Conservation (phyloP, 1,284 basidiomycete species). For the Cryptococcus jaspeensis region DNA sequence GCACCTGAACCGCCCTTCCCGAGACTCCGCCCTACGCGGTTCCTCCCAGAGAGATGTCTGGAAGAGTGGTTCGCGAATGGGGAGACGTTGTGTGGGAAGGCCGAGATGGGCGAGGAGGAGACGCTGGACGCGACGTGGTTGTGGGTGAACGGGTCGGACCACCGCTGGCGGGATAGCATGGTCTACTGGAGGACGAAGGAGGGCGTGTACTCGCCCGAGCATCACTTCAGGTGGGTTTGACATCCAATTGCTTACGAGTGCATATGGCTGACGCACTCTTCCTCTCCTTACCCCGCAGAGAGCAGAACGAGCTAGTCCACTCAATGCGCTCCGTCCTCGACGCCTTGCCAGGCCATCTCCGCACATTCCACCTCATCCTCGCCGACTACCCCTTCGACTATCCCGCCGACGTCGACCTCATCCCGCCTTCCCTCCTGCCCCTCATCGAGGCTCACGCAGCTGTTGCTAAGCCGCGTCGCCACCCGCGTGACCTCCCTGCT, state of each 20-base stretch:
- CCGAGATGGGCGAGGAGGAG: conserved; percentile 42
- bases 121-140: conserved; percentile 45
- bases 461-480: not conserved
- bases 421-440: conserved; percentile 27
- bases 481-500: not conserved
- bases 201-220: conserved; percentile 36
- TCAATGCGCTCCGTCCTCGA: conserved; percentile 46
- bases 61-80: conserved; percentile 47
- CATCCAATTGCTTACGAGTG: not conserved
- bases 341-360: conserved; percentile 35
- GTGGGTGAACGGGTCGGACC: conserved; percentile 49
- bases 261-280: not conserved
- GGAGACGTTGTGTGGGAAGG: conserved; percentile 32
- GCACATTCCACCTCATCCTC: conserved; percentile 42
- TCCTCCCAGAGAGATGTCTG: conserved; percentile 38
- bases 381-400: conserved; percentile 39
- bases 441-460: conserved; percentile 17
- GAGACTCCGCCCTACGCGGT: conserved; percentile 33
- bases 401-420: conserved; percentile 23
- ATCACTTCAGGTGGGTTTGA: conserved; percentile 42
- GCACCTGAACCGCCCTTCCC: conserved; percentile 40
- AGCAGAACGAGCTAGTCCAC: conserved; percentile 46
- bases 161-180: conserved; percentile 39
- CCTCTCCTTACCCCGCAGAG: conserved; percentile 17
- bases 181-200: conserved; percentile 18